Evolutionary conservation across 2,329 filamentous ascomycete species (phyloP), one percentile per base, ranked within the genome.

Genomic region (Fusarium sp.): DNA sequence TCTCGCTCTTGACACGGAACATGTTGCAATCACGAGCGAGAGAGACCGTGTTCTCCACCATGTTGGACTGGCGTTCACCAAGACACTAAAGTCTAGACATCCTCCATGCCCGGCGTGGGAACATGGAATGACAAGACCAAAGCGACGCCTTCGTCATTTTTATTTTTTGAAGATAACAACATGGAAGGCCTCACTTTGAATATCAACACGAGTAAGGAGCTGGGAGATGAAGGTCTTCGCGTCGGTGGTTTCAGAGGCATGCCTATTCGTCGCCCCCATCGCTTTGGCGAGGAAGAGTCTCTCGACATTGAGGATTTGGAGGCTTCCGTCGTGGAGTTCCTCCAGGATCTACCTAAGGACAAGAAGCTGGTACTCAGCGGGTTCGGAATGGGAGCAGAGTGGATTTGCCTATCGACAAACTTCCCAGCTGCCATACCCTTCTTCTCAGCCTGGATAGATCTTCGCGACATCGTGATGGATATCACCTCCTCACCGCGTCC

Each of bases 1-100:
- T 23, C 4, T 56, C 10, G 37, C 52, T 1, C 9, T 56, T 8
- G 52, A 89, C 78, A 88, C 88, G 0, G 90, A 90, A 0, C 88
- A 90, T 0, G 89, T 92, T 8, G 89, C 89, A 12, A 91, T 89
- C 74, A 91, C 90, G 0, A 89, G 37, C 4, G 16, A 1, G 9
- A 23, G 37, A 2, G 70, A 68, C 32, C 72, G 64, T 15, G 25
- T 73, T 21, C 67, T 75, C 38, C 57, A 68, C 28, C 72, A 75
- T 37, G 72, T 75, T n/a, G 67, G 64, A 9, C 25, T 75, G 2
- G 67, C 71, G 15, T 72, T 69, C 57, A 33, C 63, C 6, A 37
- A 32, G 28, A 57, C 37, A 30, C 19, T 32, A 9, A 9, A 40
- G 0, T 10, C 18, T 25, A 21, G 21, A 15, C 18, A 35, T 12